These are phyloP conservation scores for Royoungia palumana DNA, from an alignment of 768 basidiomycete species.

Conservation along the genomic window DNA sequence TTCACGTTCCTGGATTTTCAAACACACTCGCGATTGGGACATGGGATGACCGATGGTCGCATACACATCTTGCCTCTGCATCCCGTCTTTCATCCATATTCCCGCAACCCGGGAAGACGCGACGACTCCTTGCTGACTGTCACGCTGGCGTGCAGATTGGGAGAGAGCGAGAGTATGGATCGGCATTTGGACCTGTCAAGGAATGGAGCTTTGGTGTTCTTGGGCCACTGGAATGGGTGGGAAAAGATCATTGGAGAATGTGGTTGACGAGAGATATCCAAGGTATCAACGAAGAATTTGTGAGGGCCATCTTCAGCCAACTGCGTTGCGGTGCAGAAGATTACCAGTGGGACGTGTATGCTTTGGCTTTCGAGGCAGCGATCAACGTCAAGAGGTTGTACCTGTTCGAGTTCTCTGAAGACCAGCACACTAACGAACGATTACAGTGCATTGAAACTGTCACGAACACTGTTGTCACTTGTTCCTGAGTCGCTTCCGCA, in stretches of 20 bases:
- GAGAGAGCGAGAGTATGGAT: constrained; percentile 56
- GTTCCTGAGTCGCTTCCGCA: constrained; percentile 55
- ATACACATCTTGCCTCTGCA: constrained; percentile 43
- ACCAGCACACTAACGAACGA: constrained; percentile 10
- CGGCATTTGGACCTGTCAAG: constrained; percentile 65
- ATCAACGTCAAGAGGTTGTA: constrained; percentile 51
- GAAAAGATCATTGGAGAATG: constrained; percentile 34
- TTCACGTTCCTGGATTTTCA: constrained; percentile 67
- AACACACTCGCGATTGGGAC: constrained; percentile 38
- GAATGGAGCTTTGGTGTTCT: constrained; percentile 58
- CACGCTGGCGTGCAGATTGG: constrained; percentile 66
- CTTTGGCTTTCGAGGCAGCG: constrained; percentile 66
- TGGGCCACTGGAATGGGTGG: constrained; percentile 50
- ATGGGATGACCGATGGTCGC: constrained; percentile 71
- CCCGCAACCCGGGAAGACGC: constrained; percentile 35
- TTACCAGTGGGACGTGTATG: constrained; percentile 61
- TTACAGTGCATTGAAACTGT: constrained; percentile 63
- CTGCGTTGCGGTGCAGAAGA: constrained; percentile 49
- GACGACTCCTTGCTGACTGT: constrained; percentile 50
- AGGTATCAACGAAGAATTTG: constrained; percentile 46
- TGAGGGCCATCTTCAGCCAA: constrained; percentile 58
- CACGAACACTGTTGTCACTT: constrained; percentile 56
- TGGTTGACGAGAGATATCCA: constrained; percentile 50
- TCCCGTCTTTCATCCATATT: constrained; percentile 51
- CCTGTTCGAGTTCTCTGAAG: constrained; percentile 21